Base-by-base conservation (phyloP, 352 stramenopile species). In the Globisporangium ultimum region DNA sequence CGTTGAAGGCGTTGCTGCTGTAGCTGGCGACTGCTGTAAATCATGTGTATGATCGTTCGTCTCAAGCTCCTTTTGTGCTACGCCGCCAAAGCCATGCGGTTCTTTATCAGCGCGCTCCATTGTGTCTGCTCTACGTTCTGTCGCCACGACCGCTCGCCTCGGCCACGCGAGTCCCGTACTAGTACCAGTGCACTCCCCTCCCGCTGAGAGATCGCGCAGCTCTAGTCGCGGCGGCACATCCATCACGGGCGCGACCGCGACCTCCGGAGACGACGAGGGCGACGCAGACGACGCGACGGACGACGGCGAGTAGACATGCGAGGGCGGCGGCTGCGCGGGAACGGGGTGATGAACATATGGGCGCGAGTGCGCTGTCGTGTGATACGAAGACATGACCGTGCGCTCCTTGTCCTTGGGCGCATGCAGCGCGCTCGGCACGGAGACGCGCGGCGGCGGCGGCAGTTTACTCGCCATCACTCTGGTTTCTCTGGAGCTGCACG, bases 131-230 rank as follows among this genome's bases (percentile, higher is more conserved):
- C 24, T 28, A n/a, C n/a, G 47, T 9, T 20, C 40, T 28, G 51
- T 45, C 22, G 28, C 1, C 41, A 32, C 20, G 13, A 21, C 34
- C 11, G 47, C 43, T 24, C 24, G 34, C 20, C 20, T 53, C 43
- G 20, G 13, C 18, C 21, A 40, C 22, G 28, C 3, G 28, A 36
- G 28, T 5, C 28, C 28, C 4, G 28, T 36, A 36, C 8, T 36
- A 36, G 28, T 2, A 15, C 32, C 24, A n/a, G 9, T 47, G 15
- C n/a, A 11, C 32, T n/a, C 22, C 20, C 0, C 18, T 11, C 10
- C n/a, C 18, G 3, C 42, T 10, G 34, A 22, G 21, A 70, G 63
- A 8, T 70, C 63, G 11, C 49, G 63, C 14, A 70, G 48, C 59
- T 70, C 48, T 13, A 70, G 32, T 11, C 60, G 60, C 32, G 63